A percentile compares a stretch with the other conserved stretches of the same genome.
phyloP scores from a whole-genome alignment of 129 eudicot genomes.

The Mikania micrantha region DNA sequence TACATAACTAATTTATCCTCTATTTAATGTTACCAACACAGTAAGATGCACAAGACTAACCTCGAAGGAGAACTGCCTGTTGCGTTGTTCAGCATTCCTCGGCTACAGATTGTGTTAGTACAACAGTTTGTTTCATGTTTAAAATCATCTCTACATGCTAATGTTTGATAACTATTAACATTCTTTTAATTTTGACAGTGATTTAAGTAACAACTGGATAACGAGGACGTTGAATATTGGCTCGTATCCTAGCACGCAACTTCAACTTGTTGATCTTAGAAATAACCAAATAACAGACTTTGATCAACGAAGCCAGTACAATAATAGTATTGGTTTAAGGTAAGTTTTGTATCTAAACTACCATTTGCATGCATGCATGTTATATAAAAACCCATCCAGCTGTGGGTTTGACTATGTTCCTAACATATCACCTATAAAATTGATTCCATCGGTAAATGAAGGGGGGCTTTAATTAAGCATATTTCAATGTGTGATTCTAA shows the following conservation, averaged over 20 bases:
- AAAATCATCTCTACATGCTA: not conserved
- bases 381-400: no score
- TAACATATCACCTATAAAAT: no score
- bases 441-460: no score
- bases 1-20: not conserved
- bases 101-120: constrained; percentile 56
- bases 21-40: constrained; percentile 20
- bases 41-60: constrained; percentile 37
- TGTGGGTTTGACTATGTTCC: no score
- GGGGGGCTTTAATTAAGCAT: no score
- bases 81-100: constrained; percentile 43
- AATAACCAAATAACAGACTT: constrained; percentile 27
- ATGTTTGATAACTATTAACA: constrained; percentile 8
- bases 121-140: not conserved
- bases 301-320: not conserved
- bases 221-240: constrained; percentile 49
- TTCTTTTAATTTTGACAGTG: constrained; percentile 18
- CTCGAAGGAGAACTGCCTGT: constrained; percentile 52
- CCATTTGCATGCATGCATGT: not conserved
- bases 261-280: constrained; percentile 60
- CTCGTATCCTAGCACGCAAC: constrained; percentile 36
- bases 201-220: constrained; percentile 47
- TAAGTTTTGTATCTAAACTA: not conserved
- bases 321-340: constrained; percentile 6
- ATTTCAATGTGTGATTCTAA: no score